phyloP scores from a whole-genome alignment of 1,284 basidiomycete species.

The Puccinia brachypodii region DNA sequence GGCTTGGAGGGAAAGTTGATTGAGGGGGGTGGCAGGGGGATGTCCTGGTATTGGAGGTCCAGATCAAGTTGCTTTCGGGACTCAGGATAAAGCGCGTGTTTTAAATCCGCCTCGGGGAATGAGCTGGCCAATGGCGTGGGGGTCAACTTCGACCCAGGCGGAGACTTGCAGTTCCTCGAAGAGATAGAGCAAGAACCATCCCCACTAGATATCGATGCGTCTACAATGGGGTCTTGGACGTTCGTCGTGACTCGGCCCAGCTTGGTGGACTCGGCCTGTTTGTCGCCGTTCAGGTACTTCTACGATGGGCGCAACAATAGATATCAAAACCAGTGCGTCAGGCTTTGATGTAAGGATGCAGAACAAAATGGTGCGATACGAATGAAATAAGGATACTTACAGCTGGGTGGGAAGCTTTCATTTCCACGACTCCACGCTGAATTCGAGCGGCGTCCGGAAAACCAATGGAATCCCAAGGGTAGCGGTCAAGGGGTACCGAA shows the following conservation, averaged over 20 bases:
- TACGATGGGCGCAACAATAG: neutral
- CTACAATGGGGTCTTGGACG: neutral
- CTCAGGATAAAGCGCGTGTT: neutral
- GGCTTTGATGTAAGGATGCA: neutral
- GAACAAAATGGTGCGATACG: neutral
- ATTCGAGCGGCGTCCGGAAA: neutral
- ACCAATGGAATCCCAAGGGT: neutral
- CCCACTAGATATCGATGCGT: neutral
- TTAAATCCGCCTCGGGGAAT: neutral
- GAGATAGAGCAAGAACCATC: neutral
- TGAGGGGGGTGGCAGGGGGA: neutral
- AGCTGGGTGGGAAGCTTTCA: neutral
- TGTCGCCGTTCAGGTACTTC: neutral
- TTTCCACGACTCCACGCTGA: neutral
- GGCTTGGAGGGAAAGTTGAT: neutral
- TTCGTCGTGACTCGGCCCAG: neutral
- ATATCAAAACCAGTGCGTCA: too few species aligned
- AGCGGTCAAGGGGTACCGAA: neutral
- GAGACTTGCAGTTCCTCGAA: neutral
- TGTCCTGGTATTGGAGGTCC: neutral
- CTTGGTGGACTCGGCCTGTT: neutral
- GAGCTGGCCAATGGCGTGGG: neutral
- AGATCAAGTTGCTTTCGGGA: neutral
- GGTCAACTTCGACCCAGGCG: neutral
- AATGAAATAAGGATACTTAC: neutral